Evolutionary conservation across 2,329 filamentous ascomycete genomes (phyloP), one percentile per base, ranked within the genome.

Genomic region (Torrubiella hemipterigena): DNA sequence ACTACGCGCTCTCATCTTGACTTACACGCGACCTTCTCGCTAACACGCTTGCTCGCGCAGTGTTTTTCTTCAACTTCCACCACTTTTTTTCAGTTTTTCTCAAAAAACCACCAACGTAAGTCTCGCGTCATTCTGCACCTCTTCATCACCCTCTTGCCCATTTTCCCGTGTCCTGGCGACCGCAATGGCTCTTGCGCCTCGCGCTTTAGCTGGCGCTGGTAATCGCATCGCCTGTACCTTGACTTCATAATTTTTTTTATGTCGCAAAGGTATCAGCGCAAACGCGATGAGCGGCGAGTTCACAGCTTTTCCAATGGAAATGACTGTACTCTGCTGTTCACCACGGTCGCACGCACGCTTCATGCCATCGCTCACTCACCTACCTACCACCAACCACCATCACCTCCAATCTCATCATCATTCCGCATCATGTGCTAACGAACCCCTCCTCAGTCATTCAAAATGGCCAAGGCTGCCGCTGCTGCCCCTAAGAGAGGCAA

Each of bases 391-490:
- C 43, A 37, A 24, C 20, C 32, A 32, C 13, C 8, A 17, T 14
- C 18, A 15, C 11, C 17, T 25, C 7, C 12, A 2, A 28, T 26
- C 23, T 12, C 23, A 24, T 20, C n/a, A n/a, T 19, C 18, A 32
- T 12, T 30, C 13, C 17, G 13, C 17, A 17, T 13, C 33, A 17
- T 27, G 13, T 14, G 14, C 26, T 27, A 32, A 33, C 33, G 38
- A 16, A 4, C n/a, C 11, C 17, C 22, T 37, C 31, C 18, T 15
- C 28, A 31, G 42, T 40, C 56, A 49, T 46, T 49, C 61, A 71
- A 49, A 41, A 75, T 75, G 70, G 67, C 70, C 47, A 75, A 75
- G 62, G 69, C 66, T 47, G 55, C 65, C 30, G 54, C 62, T 40
- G 30, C 30, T 45, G 40, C 53, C 35, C 43, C 43, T 28, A 74